Base-by-base conservation (phyloP, 257 asterid species). In the Penstemon davidsonii region DNA sequence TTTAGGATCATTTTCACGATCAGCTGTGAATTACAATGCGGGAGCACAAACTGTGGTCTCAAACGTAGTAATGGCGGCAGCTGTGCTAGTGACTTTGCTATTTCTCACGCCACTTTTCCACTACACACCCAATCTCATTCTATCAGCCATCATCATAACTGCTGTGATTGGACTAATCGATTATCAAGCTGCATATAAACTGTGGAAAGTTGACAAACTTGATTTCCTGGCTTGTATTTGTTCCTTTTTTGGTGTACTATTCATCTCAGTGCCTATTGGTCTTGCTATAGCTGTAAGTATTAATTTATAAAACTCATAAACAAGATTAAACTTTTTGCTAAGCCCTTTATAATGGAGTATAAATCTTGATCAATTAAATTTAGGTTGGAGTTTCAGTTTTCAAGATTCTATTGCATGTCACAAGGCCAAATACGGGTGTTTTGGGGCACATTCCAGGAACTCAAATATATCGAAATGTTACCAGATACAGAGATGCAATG, bases 141-240 rank as follows among this genome's bases (percentile, higher is more conserved):
- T 93, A 36, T 96, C 96, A 19, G 96, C 99, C 25, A 88, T 93
- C 18, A 93, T 93, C 64, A 88, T 93, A 64, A 85, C 96, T 36
- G 99, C 99, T 15, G 99, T 93, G 64, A 75, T 88, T 18, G 97
- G 99, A 60, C 82, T 90, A 15, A 90, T 93, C 12, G 97, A 93
- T 56, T 88, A 88, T 74, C 81, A 84, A 72, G 88, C 91, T 4
- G 99, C 97, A 4, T 60, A 46, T 33, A 81, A 76, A 8, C 72
- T 93, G 5, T 88, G 97, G 97, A 93, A 88, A 87, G 96, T 93
- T 13, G 99, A 93, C 81, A 93, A 93, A 71, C 89, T 93, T 5
- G 99, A 93, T 55, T 93, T 90, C 73, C 33, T 88, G 77, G 95
- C 97, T 38, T 90, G 96, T 81, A 51, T 90, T 68, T 84, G 88